A percentile compares a stretch with the other conserved stretches of the same genome.
Conservation (phyloP, 371 early-diverging fungal species). For the Mortierella sp. region DNA sequence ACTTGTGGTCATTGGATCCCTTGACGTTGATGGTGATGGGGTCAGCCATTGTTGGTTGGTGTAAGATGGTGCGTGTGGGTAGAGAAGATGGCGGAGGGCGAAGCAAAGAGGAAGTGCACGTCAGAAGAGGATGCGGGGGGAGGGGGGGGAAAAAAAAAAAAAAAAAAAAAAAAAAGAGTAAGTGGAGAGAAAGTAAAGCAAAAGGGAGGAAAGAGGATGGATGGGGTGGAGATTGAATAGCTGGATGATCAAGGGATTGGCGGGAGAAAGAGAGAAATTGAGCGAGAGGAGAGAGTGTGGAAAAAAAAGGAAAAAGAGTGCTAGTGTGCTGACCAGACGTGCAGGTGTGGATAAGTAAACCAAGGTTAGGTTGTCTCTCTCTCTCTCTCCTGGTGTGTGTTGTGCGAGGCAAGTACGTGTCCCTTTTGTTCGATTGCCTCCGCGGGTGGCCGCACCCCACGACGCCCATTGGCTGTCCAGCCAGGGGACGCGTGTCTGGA, state of each 20-base stretch:
- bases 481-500: too few species aligned
- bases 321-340: not conserved
- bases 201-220: not conserved
- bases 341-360: too few species aligned
- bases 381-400: not conserved
- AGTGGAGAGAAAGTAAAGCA: not conserved
- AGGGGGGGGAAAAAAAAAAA: not conserved
- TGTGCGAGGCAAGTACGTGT: too few species aligned
- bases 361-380: not conserved
- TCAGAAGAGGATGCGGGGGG: not conserved
- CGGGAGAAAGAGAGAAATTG: not conserved
- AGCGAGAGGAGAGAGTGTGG: not conserved
- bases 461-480: too few species aligned
- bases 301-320: not conserved
- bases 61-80: not conserved
- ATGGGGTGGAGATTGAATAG: too few species aligned
- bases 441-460: too few species aligned
- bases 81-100: not conserved
- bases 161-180: not conserved
- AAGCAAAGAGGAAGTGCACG: constrained; percentile 3
- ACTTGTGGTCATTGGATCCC: constrained; percentile 84
- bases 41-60: constrained; percentile 51
- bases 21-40: constrained; percentile 81
- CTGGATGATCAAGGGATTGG: too few species aligned
- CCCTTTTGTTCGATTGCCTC: too few species aligned